Evolutionary conservation across 345 rosid species (phyloP).

Genomic region (Sonneratia alba): DNA sequence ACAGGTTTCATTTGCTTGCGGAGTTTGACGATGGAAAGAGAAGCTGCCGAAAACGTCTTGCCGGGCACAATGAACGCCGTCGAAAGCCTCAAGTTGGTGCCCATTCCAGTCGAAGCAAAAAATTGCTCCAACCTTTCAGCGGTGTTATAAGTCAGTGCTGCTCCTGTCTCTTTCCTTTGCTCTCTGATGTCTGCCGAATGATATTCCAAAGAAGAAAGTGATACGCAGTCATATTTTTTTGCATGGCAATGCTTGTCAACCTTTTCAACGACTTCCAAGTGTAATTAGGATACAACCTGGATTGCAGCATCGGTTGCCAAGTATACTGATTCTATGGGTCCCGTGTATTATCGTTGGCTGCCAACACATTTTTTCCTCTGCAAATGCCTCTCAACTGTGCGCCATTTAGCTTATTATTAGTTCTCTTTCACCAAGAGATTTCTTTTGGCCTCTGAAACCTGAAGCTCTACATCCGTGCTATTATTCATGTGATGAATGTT

Average conservation of each 20-base stretch:
- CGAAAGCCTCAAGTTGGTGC: constrained; percentile 55
- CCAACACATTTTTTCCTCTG: background rate
- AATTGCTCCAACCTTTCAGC: constrained; percentile 33
- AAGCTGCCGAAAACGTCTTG: constrained; percentile 85
- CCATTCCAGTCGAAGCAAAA: constrained; percentile 34
- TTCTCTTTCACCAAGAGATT: background rate
- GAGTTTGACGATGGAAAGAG: constrained; percentile 87
- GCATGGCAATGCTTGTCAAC: background rate
- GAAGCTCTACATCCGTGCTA: background rate
- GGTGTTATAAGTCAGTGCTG: constrained; percentile 21
- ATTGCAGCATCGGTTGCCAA: background rate
- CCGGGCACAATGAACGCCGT: constrained; percentile 80
- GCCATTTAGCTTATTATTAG: background rate
- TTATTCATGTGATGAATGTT: background rate
- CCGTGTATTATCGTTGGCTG: background rate
- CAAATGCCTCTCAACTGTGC: background rate
- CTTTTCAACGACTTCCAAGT: background rate
- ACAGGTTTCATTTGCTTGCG: constrained; percentile 82
- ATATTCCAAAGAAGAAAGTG: background rate
- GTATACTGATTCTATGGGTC: background rate
- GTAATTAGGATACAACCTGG: background rate
- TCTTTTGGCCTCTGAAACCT: background rate
- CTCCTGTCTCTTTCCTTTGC: background rate
- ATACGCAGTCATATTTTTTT: background rate
- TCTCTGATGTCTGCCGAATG: background rate